Percentiles rank a stretch among this genome's conserved stretches.
Evolutionary conservation across 2,329 filamentous ascomycete genomes (phyloP).

Genomic region (Paradendryphiella salina): DNA sequence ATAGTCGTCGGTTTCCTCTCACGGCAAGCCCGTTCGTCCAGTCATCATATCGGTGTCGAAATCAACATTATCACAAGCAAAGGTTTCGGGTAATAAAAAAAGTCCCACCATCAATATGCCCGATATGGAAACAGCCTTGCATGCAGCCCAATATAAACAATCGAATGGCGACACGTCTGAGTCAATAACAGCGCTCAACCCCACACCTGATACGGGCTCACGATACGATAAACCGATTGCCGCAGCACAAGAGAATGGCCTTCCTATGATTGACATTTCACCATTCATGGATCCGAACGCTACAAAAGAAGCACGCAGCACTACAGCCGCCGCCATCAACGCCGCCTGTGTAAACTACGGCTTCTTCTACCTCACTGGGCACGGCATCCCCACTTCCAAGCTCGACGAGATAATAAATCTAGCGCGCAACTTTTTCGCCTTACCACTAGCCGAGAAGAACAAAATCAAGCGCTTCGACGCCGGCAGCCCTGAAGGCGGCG

Average conservation of each 20-base stretch:
- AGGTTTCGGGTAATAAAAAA: background rate
- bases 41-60: too few species aligned
- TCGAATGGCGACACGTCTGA: background rate
- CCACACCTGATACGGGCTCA: slow-evolving; percentile 19
- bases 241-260: slow-evolving; percentile 22
- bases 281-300: slow-evolving; percentile 39
- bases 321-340: slow-evolving; percentile 40
- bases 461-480: slow-evolving; percentile 43
- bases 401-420: slow-evolving; percentile 38
- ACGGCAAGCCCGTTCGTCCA: too few species aligned
- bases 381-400: slow-evolving; percentile 42
- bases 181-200: slow-evolving; percentile 18
- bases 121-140: slow-evolving; percentile 19
- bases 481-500: slow-evolving; percentile 38
- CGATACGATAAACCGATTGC: slow-evolving; percentile 21
- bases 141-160: slow-evolving; percentile 12
- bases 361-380: slow-evolving; percentile 51
- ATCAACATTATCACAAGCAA: background rate
- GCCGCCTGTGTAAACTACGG: slow-evolving; percentile 47
- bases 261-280: slow-evolving; percentile 51
- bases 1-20: too few species aligned
- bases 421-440: slow-evolving; percentile 43
- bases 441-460: slow-evolving; percentile 35
- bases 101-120: slow-evolving; percentile 18
- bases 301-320: slow-evolving; percentile 19